Evolutionary conservation across 345 rosid genomes (phyloP).

Genomic region (Gossypium raimondii): DNA sequence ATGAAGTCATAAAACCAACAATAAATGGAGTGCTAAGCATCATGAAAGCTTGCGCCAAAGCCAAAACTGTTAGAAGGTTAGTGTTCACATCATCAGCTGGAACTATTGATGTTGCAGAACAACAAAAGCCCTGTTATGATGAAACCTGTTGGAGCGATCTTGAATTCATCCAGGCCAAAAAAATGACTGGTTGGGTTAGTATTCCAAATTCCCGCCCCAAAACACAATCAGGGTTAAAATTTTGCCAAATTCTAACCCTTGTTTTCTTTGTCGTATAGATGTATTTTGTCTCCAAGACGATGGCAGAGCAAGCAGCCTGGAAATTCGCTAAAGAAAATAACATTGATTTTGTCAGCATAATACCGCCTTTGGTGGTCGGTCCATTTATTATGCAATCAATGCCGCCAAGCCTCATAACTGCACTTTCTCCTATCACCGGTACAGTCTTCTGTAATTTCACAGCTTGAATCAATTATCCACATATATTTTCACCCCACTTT

Average conservation of each 20-base stretch:
- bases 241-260: not conserved
- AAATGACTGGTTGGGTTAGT: constrained; percentile 35
- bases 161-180: constrained; percentile 19
- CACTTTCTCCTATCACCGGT: constrained; percentile 26
- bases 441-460: not conserved
- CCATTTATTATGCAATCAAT: constrained; percentile 28
- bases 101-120: constrained; percentile 13
- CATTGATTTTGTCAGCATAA: constrained; percentile 28
- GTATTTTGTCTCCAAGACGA: constrained; percentile 28
- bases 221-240: not conserved
- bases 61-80: constrained; percentile 22
- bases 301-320: constrained; percentile 33
- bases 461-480: not conserved
- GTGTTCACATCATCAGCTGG: constrained; percentile 35
- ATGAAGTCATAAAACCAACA: constrained; percentile 27
- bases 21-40: constrained; percentile 28
- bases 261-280: constrained; percentile 6
- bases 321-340: constrained; percentile 31
- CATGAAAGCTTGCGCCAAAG: constrained; percentile 27
- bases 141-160: constrained; percentile 37
- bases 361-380: constrained; percentile 30
- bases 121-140: constrained; percentile 15
- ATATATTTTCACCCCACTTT: not conserved
- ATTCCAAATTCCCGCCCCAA: not conserved
- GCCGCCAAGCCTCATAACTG: constrained; percentile 28